Base-by-base conservation (phyloP, 2,329 filamentous ascomycete genomes). In the Colletotrichum nymphaeae region DNA sequence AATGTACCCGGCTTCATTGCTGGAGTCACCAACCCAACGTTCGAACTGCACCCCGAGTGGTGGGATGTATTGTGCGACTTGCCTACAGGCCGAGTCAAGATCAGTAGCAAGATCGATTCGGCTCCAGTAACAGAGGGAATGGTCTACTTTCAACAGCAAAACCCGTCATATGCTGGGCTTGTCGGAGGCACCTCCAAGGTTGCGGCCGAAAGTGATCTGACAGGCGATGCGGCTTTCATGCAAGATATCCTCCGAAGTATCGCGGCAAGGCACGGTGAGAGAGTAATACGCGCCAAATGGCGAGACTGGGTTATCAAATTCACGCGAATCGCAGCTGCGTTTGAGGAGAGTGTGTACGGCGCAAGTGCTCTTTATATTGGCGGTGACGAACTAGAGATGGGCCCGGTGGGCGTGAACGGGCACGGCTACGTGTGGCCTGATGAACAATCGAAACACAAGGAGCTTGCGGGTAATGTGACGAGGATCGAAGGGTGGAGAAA, bases 1-100 rank as follows among this genome's bases (percentile, higher is more conserved):
- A 96, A 97, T 78, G 97, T 99, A 0, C 96, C 97, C 7, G 97
- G 97, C 2, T 99, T 99, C 83, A 98, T 99, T 78, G 97, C 97
- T 3, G 97, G 97, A 70, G 97, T 99, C 53, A 99, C 96, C 1
- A 99, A 99, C 80, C 97, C 97, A 6, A 96, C 95, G 0, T 99
- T 99, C 81, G 95, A 96, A 74, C 91, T 95, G 79, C 96, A 98
- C 79, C 94, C 94, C 0, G 95, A 98, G 81, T 99, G 97, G 97
- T 99, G 97, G 97, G 97, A 99, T 83, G 85, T 99, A 11, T 88
- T 99, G 14, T 99, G 97, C 82, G 97, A 99, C 82, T 87, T 99
- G 55, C 93, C 95, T 0, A 96, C 93, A 1, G 97, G 97, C 11
- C 92, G 95, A 56, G 95, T 99, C 87, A 97, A 97, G 83, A 98